phyloP scores from a whole-genome alignment of 495 filamentous ascomycete genomes.

The Neurospora intermedia region DNA sequence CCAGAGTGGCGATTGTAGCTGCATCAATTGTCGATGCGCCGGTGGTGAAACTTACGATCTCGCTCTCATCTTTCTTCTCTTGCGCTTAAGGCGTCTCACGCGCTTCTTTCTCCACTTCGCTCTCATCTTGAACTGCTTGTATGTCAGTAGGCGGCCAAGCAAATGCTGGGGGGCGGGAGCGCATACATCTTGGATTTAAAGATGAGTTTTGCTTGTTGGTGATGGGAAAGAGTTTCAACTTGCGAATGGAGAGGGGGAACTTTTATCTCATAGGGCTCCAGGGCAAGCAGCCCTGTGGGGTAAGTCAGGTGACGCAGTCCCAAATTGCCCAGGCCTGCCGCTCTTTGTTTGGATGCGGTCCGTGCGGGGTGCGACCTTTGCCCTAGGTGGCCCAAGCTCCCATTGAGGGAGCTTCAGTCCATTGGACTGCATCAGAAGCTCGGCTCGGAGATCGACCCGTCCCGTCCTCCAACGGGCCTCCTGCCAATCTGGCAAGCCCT shows the following conservation, averaged over 20 bases:
- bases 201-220: constrained; percentile 24
- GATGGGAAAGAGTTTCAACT: constrained; percentile 13
- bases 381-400: constrained; percentile 11
- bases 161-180: constrained; percentile 2
- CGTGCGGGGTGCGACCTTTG: neutral
- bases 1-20: constrained; percentile 2
- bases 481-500: neutral
- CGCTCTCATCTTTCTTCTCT: constrained; percentile 98
- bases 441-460: neutral
- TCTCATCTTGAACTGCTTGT: constrained; percentile 65
- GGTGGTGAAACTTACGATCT: constrained; percentile 55
- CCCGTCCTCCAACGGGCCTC: neutral
- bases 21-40: neutral
- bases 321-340: neutral
- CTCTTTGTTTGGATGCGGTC: neutral
- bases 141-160: constrained; percentile 7
- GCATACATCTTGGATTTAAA: constrained; percentile 14
- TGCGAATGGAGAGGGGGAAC: constrained; percentile 20
- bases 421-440: constrained; percentile 1
- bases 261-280: constrained; percentile 21
- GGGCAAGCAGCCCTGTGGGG: constrained; percentile 27
- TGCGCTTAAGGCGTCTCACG: constrained; percentile 92
- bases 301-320: constrained; percentile 17
- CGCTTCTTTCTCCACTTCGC: constrained; percentile 99
- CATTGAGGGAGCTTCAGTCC: neutral